Conservation (phyloP, 202 grass and related monocot genomes). For the Musa balbisiana region DNA sequence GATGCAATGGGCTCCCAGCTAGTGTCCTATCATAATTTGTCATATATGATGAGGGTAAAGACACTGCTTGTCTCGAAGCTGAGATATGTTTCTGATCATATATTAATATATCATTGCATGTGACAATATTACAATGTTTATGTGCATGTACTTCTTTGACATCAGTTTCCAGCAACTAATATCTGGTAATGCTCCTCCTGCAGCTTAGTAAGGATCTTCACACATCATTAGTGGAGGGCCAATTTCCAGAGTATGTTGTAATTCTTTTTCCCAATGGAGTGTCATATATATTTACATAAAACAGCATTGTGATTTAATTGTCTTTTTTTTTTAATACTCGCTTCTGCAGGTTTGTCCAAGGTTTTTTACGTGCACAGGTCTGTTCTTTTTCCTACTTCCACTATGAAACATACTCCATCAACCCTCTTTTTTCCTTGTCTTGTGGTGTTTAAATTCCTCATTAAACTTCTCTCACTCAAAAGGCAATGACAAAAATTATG, state of each 20-base stretch:
- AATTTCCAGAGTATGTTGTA: conserved; percentile 66
- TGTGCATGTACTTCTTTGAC: neutral
- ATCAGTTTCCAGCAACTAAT: neutral
- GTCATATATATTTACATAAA: no score
- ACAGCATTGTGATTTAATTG: neutral
- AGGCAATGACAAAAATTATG: no score
- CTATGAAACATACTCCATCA: no score
- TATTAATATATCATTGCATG: neutral
- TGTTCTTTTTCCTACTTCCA: conserved; percentile 1
- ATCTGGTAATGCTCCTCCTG: conserved; percentile 13
- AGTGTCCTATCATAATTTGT: conserved; percentile 85
- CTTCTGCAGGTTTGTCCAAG: conserved; percentile 58
- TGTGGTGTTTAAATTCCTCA: no score
- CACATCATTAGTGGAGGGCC: conserved; percentile 73
- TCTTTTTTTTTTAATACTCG: conserved; percentile 3
- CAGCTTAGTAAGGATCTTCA: conserved; percentile 86
- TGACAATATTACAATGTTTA: no score
- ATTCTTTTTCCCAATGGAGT: neutral
- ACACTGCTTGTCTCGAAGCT: neutral
- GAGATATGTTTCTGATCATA: neutral
- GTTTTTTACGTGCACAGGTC: conserved; percentile 74
- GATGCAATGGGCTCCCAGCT: conserved; percentile 92
- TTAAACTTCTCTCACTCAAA: no score
- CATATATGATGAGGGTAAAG: conserved; percentile 88
- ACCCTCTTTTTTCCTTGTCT: no score